Base-by-base conservation (phyloP, 2,329 filamentous ascomycete species). In the Diaporthe batatas region DNA sequence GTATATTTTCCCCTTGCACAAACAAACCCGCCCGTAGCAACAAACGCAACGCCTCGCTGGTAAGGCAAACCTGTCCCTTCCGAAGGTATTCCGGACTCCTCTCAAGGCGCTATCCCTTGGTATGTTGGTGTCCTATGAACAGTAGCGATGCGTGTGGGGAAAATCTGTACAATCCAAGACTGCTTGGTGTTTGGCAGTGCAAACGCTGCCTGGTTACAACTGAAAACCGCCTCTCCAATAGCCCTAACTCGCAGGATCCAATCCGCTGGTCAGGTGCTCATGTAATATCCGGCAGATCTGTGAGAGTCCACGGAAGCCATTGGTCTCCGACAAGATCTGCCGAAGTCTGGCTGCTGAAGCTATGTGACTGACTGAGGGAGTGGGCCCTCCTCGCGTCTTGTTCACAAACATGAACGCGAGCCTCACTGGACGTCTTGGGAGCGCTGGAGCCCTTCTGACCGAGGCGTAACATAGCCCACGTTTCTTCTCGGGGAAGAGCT, bases 21-120 rank as follows among this genome's bases (percentile, higher is more conserved):
- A 32, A 29, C 5, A 11, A 12, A 67, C 34, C 32, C 62, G 44
- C 62, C 62, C 47, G n/a, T 49, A 42, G 34, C 32, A 42, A 39
- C 68, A 58, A 62, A 62, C 55, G 32, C n/a, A 70, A 70, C 55
- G 68, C 68, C 68, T 62, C 68, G 68, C 68, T 70, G 29, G 32
- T 34, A 62, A 62, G 55, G 62, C 62, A 67, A 53, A 67, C 14
- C 62, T 34, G 34, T 42, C 36, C 11, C n/a, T 36, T 58, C 32
- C 29, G 54, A 23, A 65, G 25, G 14, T 44, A 32, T 16, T 53
- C 42, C n/a, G 36, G 32, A 10, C 12, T 23, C 47, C n/a, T 21
- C 39, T 11, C 44, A 3, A 21, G 62, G 16, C 32, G 18, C 44
- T n/a, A 51, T 21, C 29, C 65, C 21, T 25, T 36, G 23, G 23